Evolutionary conservation across 2,329 filamentous ascomycete genomes (phyloP), one percentile per base, ranked within the genome.

Genomic region (Dothideomycetes sp.): DNA sequence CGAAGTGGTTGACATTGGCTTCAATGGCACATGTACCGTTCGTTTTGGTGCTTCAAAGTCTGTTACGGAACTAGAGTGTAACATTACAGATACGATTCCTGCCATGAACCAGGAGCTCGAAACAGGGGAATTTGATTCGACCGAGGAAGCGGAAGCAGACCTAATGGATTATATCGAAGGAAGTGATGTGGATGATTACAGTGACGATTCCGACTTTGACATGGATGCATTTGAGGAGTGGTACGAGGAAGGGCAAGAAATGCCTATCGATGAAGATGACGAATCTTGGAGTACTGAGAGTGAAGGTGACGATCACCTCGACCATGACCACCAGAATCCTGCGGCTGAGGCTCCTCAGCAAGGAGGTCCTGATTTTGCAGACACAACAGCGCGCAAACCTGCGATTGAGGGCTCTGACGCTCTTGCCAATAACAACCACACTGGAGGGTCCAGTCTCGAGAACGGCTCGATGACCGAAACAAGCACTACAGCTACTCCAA

Each of bases 21-120:
- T 71, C 3, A 70, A 77, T 50, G 75, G 75, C 2, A 61, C 59
- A 5, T 53, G 75, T 8, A 69, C 65, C 0, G 62, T 79, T 19
- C 65, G 74, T n/a, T 58, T 78, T 13, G 69, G 70, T 29, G 70
- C 66, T 9, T 57, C 67, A 4, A 55, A 64, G 12, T 57, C 64
- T n/a, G 65, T 69, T 10, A 55, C 61, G 33, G 74, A 78, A 49
- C 56, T 78, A 20, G 58, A 56, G 11, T 40, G 37, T 15, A 29
- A 32, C 3, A 33, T 40, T 9, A 40, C 22, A 33, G 37, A 40
- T 23, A 40, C 37, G 8, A 22, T 31, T 9, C 22, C 20, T 19
- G 37, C 37, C 22, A 32, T 40, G 37, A 33, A 27, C 5, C 16
- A 29, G 15, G 29, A 40, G 9, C 9, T 5, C 8, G 37, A 33